A percentile compares a stretch with the other conserved stretches of the same genome.
phyloP scores from a whole-genome alignment of 2,329 filamentous ascomycete species.

The Beauveria rudraprayagi region DNA sequence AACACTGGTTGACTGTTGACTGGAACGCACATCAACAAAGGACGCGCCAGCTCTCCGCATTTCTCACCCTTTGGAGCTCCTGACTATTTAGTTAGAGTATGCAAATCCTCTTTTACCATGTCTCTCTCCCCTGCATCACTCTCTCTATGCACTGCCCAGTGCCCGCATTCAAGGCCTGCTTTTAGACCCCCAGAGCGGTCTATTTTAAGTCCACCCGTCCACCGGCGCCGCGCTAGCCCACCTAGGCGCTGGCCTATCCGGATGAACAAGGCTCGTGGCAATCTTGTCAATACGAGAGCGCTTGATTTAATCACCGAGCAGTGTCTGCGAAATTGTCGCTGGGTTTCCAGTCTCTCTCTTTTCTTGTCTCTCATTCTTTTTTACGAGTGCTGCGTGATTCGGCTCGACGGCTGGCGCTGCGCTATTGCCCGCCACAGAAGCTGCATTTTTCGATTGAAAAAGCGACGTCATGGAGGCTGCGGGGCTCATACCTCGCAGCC shows the following conservation, averaged over 20 bases:
- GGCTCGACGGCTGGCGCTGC: background rate
- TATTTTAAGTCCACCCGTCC: background rate
- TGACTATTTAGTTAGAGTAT: background rate
- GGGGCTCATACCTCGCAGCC: no score
- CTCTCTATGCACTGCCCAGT: background rate
- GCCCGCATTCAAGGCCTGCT: background rate
- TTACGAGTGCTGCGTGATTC: background rate
- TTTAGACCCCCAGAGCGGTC: background rate
- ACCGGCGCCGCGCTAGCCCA: background rate
- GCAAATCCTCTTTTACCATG: background rate
- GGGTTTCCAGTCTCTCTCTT: background rate
- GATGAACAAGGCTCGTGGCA: background rate
- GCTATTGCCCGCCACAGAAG: background rate
- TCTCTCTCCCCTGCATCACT: background rate
- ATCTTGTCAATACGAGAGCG: background rate
- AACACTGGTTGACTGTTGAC: background rate
- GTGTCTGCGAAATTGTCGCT: background rate
- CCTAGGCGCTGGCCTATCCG: background rate
- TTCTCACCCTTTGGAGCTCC: background rate
- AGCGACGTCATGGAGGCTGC: no score
- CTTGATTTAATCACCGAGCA: background rate
- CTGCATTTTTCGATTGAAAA: no score
- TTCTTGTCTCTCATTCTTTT: background rate
- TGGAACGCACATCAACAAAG: background rate
- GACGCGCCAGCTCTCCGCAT: slow-evolving; percentile 4